phyloP scores from a whole-genome alignment of 345 rosid species.

The Psidium friedrichsthalianum region DNA sequence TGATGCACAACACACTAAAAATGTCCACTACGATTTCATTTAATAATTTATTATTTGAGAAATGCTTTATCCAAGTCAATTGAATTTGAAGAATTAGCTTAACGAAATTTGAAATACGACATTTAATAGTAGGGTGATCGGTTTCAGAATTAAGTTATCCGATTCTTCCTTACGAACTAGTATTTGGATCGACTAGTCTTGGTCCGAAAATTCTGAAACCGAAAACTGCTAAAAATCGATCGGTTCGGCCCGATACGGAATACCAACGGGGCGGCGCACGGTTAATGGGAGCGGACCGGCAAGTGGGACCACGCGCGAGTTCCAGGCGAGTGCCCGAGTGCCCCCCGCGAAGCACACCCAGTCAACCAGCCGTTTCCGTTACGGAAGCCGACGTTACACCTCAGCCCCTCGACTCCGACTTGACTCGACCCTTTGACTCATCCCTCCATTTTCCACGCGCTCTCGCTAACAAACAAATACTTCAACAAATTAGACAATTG shows the following conservation, averaged over 20 bases:
- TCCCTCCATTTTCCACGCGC: neutral
- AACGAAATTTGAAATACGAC: no score
- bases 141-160: no score
- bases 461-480: neutral
- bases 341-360: neutral
- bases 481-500: neutral
- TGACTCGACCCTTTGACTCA: neutral
- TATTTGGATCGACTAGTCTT: no score
- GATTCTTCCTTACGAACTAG: no score
- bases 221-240: no score
- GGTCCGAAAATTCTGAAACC: no score
- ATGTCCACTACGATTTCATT: neutral
- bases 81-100: neutral
- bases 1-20: neutral
- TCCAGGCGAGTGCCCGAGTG: neutral
- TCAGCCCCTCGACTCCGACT: neutral
- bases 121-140: neutral
- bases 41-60: neutral
- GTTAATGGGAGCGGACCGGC: neutral
- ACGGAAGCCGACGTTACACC: neutral
- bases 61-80: neutral
- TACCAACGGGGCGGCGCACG: neutral
- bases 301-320: neutral
- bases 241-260: neutral
- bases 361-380: neutral